phyloP scores from a whole-genome alignment of 2,329 filamentous ascomycete genomes.

The Phaeosphaeria sp. region DNA sequence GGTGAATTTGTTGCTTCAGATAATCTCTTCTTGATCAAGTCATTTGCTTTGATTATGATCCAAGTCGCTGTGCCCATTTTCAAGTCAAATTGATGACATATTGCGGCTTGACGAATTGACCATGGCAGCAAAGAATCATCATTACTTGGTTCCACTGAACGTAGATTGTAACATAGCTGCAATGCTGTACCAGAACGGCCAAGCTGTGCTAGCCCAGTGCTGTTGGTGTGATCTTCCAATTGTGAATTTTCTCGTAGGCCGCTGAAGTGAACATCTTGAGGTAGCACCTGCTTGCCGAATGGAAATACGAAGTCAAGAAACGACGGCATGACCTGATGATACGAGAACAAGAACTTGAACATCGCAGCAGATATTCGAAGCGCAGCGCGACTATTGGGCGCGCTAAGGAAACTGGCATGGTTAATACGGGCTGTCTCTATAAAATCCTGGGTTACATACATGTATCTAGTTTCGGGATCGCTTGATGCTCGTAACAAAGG shows the following conservation, averaged over 20 bases:
- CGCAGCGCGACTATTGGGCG: constrained; percentile 18
- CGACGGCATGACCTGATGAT: constrained; percentile 44
- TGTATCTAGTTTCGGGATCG: constrained; percentile 23
- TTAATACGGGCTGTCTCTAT: constrained; percentile 2
- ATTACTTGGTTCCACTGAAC: constrained; percentile 41
- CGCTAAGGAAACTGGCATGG: constrained; percentile 21
- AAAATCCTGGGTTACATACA: constrained; percentile 9
- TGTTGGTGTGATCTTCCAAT: constrained; percentile 11
- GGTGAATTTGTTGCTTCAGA: neutral
- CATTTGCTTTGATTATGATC: constrained; percentile 50
- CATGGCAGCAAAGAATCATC: constrained; percentile 29
- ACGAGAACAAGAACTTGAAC: constrained; percentile 24
- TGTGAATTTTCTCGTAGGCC: constrained; percentile 42
- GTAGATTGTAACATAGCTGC: constrained; percentile 51
- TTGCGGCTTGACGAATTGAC: constrained; percentile 48
- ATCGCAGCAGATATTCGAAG: constrained; percentile 24
- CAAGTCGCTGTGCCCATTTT: constrained; percentile 41
- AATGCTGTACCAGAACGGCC: constrained; percentile 47
- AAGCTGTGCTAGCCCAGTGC: constrained; percentile 31
- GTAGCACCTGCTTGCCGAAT: constrained; percentile 41
- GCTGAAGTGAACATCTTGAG: constrained; percentile 47
- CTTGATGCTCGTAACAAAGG: constrained; percentile 2
- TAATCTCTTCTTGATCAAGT: constrained; percentile 27
- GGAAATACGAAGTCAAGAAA: constrained; percentile 51
- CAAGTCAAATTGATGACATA: constrained; percentile 51